Percentiles rank a stretch among this genome's conserved stretches.
phyloP scores from a whole-genome alignment of 2,329 filamentous ascomycete genomes.

The Aspergillus pseudotamarii region DNA sequence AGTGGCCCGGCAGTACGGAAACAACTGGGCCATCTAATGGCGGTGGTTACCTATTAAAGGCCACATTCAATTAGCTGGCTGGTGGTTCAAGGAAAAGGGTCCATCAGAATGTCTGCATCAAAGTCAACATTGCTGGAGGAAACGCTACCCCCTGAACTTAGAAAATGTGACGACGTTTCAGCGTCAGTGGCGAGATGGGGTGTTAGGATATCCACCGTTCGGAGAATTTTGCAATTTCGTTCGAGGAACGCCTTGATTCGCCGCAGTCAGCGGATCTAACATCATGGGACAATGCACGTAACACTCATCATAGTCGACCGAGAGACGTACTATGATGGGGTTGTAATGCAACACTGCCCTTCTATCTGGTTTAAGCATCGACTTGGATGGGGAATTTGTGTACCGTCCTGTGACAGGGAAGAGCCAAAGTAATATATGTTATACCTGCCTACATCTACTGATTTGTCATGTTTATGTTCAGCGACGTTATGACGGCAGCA shows the following conservation, averaged over 20 bases:
- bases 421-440: neutral
- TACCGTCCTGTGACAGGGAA: neutral
- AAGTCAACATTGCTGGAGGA: neutral
- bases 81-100: neutral
- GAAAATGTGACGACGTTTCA: neutral
- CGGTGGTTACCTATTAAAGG: neutral
- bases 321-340: neutral
- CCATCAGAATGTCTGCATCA: neutral
- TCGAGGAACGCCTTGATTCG: neutral
- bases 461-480: neutral
- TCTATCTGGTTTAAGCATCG: neutral
- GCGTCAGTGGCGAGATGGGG: neutral
- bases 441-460: neutral
- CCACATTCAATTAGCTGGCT: neutral
- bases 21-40: neutral
- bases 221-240: neutral
- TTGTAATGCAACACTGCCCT: neutral
- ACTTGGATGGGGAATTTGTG: too few species aligned
- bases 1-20: neutral
- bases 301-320: neutral
- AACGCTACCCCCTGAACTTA: neutral
- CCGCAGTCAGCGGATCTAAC: neutral
- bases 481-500: neutral
- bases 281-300: neutral
- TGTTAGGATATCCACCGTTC: neutral